A percentile compares a stretch with the other conserved stretches of the same genome.
Evolutionary conservation across 169 alveolate genomes (phyloP).

Genomic region (Amoebophrya sp.): DNA sequence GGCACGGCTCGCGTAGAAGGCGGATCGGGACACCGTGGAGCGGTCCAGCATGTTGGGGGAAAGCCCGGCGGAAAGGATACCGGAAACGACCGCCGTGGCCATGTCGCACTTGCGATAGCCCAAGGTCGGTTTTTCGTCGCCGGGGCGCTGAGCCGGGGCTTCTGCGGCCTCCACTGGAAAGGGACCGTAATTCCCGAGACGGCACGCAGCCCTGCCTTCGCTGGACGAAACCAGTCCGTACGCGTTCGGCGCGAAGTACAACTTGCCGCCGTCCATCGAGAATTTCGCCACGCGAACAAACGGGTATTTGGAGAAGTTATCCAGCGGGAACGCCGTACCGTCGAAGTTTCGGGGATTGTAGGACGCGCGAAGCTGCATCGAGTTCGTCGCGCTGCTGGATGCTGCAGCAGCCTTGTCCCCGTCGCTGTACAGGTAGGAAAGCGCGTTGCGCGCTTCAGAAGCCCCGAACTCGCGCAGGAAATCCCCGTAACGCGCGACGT

Average conservation of each 20-base stretch:
- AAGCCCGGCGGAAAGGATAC: background rate
- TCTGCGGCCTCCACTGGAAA: background rate
- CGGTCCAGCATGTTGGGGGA: background rate
- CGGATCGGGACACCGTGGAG: background rate
- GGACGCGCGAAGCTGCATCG: background rate
- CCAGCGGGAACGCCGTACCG: background rate
- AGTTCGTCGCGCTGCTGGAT: no score
- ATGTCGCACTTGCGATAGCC: background rate
- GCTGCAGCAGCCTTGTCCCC: background rate
- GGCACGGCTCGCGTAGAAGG: background rate
- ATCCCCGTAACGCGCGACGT: background rate
- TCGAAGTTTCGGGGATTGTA: background rate
- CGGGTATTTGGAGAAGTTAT: background rate
- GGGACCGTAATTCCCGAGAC: background rate
- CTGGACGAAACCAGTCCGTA: background rate
- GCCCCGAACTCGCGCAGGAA: background rate
- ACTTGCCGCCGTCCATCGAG: background rate
- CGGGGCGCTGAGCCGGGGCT: no score
- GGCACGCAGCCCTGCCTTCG: background rate
- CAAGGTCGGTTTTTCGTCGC: no score
- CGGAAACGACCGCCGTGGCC: background rate
- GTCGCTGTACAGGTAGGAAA: background rate
- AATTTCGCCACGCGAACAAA: background rate
- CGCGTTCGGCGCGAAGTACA: background rate
- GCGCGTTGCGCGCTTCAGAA: background rate